Evolutionary conservation across 2,329 filamentous ascomycete species (phyloP).

Genomic region (Colletotrichum musae): DNA sequence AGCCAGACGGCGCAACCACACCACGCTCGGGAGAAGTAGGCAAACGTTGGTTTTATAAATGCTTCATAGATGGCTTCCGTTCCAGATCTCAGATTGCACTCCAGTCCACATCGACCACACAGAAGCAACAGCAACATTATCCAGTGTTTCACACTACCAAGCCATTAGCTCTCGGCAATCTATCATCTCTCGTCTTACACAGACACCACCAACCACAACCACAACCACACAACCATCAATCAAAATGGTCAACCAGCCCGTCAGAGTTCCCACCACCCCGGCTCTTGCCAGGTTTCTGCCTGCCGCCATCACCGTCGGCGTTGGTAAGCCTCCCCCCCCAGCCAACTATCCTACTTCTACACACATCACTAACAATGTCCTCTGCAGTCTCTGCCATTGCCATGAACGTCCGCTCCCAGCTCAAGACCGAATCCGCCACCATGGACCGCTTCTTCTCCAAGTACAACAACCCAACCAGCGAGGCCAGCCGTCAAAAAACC

Average conservation of each 20-base stretch:
- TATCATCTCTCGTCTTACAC: background rate
- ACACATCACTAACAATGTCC: background rate
- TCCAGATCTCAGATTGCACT: constrained; percentile 24
- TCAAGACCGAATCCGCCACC: constrained; percentile 50
- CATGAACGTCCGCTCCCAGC: constrained; percentile 52
- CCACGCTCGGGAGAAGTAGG: constrained; percentile 34
- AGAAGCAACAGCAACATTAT: constrained; percentile 11
- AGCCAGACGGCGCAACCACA: constrained; percentile 3
- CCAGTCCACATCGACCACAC: constrained; percentile 36
- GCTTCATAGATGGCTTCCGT: background rate
- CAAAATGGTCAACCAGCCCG: constrained; percentile 37
- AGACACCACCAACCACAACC: constrained; percentile 1
- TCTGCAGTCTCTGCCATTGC: constrained; percentile 45
- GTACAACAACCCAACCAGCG: constrained; percentile 56
- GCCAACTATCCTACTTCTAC: too few relatives aligned
- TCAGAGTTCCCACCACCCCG: constrained; percentile 30
- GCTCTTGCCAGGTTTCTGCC: constrained; percentile 33
- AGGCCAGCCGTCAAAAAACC: constrained; percentile 50
- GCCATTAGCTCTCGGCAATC: background rate
- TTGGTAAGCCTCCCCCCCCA: constrained; percentile 32
- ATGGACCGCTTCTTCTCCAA: constrained; percentile 56
- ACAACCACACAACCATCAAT: constrained; percentile 13
- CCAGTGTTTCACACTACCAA: constrained; percentile 13
- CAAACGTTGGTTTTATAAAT: constrained; percentile 27
- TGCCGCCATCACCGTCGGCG: constrained; percentile 33